Base-by-base conservation (phyloP, 352 stramenopile genomes). In the Phytophthora sansomeana region DNA sequence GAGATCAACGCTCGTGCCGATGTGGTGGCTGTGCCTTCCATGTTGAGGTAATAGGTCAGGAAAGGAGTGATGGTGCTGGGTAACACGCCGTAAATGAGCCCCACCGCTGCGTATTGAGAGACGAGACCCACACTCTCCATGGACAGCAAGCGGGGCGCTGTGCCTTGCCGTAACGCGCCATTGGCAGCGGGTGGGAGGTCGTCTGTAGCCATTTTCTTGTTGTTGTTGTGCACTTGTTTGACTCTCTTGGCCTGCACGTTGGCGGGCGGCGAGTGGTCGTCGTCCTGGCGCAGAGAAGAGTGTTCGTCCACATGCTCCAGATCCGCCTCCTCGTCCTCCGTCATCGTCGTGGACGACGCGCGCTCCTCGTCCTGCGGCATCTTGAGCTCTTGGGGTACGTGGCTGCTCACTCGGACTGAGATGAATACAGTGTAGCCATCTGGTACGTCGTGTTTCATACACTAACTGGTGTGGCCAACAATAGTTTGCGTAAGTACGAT, bases 21-120 rank as follows among this genome's bases (percentile, higher is more conserved):
- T 44, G 69, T 80, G 3, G 70, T 78, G 11, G 63, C 50, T 6
- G 66, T 75, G 36, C 74, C 77, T 54, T 84, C 75, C 69, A 85
- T 82, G 54, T 84, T 80, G 5, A 85, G 53, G 57, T 86, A 88
- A 46, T 78, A 76, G 3, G 62, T 78, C 17, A 86, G 63, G 69
- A 88, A 77, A 5, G 80, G 75, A 5, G 75, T 83, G 51, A 82
- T 83, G 8, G 77, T 80, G 57, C 74, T 78, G 5, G 77, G 79
- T 14, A 88, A 42, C 0, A 66, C 53, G 33, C 74, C 77, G 46
- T 75, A 74, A 8, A 88, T 53, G 5, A 87, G 56, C 0, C 78
- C 78, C 5, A 85, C 75, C 5, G 71, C 75, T 32, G 78, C 76
- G 24, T 88, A 88, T 48, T 88, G 79, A 2, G 64, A 55, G 11